Evolutionary conservation across 139 green algal genomes (phyloP).

Genomic region (Picochlorum sp.): DNA sequence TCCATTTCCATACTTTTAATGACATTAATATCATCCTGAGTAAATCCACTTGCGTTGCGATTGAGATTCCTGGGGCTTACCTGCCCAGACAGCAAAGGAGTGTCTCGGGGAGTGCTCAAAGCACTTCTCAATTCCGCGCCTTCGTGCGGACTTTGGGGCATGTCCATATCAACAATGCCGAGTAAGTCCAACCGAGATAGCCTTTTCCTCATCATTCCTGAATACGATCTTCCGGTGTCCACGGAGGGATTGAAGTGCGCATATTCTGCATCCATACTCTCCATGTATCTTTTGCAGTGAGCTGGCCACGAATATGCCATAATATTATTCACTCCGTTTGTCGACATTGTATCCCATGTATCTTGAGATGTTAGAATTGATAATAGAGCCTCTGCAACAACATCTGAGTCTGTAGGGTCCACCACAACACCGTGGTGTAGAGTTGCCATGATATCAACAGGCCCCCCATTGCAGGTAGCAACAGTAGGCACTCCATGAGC

Average conservation of each 20-base stretch:
- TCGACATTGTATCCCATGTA: conserved; percentile 65
- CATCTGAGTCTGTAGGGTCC: conserved; percentile 68
- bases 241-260: conserved; percentile 12
- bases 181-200: background rate
- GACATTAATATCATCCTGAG: conserved; percentile 27
- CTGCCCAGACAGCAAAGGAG: background rate
- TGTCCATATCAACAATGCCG: conserved; percentile 9
- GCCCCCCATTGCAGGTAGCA: conserved; percentile 84
- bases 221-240: conserved; percentile 26
- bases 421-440: conserved; percentile 82
- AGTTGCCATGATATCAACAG: conserved; percentile 69
- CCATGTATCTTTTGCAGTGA: conserved; percentile 73
- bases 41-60: conserved; percentile 13
- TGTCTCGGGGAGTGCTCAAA: conserved; percentile 17
- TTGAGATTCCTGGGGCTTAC: background rate
- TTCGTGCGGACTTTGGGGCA: background rate
- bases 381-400: conserved; percentile 63
- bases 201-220: conserved; percentile 21
- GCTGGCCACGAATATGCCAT: conserved; percentile 81
- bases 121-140: conserved; percentile 5
- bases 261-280: conserved; percentile 49
- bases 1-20: conserved; percentile 15
- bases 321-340: conserved; percentile 65
- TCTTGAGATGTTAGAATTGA: conserved; percentile 57
- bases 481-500: conserved; percentile 91